Percentiles rank a stretch among this genome's conserved stretches.
Evolutionary conservation across 805 yeast genomes (phyloP).

Genomic region (Metschnikowia cerradonensis): DNA sequence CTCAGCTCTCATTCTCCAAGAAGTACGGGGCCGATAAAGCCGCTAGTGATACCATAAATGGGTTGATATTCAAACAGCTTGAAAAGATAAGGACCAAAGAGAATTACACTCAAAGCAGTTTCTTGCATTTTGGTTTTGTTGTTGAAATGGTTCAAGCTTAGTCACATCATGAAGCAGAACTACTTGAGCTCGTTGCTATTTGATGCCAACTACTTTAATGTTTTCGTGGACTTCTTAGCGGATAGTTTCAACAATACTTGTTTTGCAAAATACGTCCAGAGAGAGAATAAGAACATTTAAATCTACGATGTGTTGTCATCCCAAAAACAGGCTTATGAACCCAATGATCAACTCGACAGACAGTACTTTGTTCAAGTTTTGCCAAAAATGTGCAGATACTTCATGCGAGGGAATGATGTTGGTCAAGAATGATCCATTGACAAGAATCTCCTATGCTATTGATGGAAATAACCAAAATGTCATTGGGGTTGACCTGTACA

Average conservation of each 20-base stretch:
- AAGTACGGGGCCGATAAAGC: slow-evolving; percentile 11
- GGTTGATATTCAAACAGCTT: slow-evolving; percentile 36
- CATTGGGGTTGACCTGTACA: slow-evolving; percentile 27
- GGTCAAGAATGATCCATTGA: slow-evolving; percentile 29
- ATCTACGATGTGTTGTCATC: slow-evolving; percentile 33
- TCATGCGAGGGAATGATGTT: slow-evolving; percentile 17
- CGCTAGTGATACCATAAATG: slow-evolving; percentile 9
- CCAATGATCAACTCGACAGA: slow-evolving; percentile 31
- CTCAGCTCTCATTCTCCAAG: slow-evolving; percentile 25
- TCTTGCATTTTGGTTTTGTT: slow-evolving; percentile 51
- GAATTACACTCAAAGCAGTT: slow-evolving; percentile 52
- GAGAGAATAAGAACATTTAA: slow-evolving; percentile 14
- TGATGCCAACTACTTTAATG: slow-evolving; percentile 58
- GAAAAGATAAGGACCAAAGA: slow-evolving; percentile 63
- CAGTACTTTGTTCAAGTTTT: slow-evolving; percentile 36
- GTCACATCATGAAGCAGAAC: slow-evolving; percentile 76
- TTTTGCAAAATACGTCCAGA: slow-evolving; percentile 21
- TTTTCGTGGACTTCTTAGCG: slow-evolving; percentile 31
- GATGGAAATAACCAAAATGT: slow-evolving; percentile 27
- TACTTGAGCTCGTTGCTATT: slow-evolving; percentile 66
- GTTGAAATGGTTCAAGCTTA: slow-evolving; percentile 72
- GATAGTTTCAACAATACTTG: slow-evolving; percentile 34
- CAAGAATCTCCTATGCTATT: slow-evolving; percentile 23
- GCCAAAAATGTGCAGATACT: slow-evolving; percentile 18
- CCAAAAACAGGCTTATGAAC: slow-evolving; percentile 38